A percentile compares a stretch with the other conserved stretches of the same genome.
These are phyloP conservation scores for Pleurotus tuoliensis DNA, from an alignment of 768 basidiomycete species.

Conservation along the genomic window DNA sequence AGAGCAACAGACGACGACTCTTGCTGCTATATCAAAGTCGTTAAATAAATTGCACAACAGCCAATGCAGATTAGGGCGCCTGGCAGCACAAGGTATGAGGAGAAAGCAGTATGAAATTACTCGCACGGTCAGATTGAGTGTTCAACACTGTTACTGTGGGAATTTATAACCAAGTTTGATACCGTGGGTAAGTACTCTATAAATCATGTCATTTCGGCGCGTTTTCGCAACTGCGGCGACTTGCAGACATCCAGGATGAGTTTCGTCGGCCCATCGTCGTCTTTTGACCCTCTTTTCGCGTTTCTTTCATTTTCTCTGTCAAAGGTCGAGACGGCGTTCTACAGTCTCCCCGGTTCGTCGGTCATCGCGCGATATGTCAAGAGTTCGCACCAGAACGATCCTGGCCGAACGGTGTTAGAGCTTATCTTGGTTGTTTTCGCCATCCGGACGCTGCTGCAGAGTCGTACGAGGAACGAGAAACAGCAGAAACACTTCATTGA, in stretches of 20 bases:
- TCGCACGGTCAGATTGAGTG: too few species aligned
- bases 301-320: conserved; percentile 61
- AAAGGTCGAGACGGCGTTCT: conserved; percentile 62
- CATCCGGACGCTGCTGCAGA: conserved; percentile 85
- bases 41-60: too few species aligned
- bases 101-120: too few species aligned
- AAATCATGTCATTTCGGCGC: too few species aligned
- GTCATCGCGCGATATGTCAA: conserved; percentile 88
- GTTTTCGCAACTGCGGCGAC: not conserved
- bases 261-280: conserved; percentile 19
- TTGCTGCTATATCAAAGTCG: too few species aligned
- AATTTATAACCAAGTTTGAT: too few species aligned
- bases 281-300: conserved; percentile 51
- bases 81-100: too few species aligned
- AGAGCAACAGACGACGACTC: too few species aligned
- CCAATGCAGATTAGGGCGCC: too few species aligned
- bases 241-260: not conserved
- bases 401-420: conserved; percentile 87
- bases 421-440: conserved; percentile 85
- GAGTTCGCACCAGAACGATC: conserved; percentile 95
- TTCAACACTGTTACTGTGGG: too few species aligned
- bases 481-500: conserved; percentile 86
- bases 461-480: conserved; percentile 81
- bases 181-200: too few species aligned
- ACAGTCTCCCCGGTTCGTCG: conserved; percentile 74